phyloP scores from a whole-genome alignment of 495 filamentous ascomycete species.

The Lindgomyces ingoldianus region DNA sequence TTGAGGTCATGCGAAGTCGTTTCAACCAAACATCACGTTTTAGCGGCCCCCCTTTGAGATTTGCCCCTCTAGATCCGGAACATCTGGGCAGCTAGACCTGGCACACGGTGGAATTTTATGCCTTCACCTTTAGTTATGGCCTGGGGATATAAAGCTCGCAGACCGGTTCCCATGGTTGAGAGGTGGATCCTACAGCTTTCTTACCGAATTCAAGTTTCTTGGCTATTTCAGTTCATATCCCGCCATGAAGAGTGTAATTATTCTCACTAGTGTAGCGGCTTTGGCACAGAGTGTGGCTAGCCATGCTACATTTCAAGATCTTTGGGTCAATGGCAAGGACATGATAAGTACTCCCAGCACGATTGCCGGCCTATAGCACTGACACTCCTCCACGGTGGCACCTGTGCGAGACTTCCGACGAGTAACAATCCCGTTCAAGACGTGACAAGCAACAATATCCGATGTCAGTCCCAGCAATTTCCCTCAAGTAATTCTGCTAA shows the following conservation, averaged over 20 bases:
- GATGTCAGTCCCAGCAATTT: slow-evolving; percentile 47
- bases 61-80: not conserved
- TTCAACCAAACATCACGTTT: slow-evolving; percentile 3
- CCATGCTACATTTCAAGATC: slow-evolving; percentile 30
- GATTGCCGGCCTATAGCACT: not conserved
- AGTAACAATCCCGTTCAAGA: slow-evolving; percentile 48
- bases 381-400: slow-evolving; percentile 12
- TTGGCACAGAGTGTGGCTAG: slow-evolving; percentile 9
- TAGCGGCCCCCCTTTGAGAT: not conserved
- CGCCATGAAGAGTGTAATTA: slow-evolving; percentile 10
- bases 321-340: slow-evolving; percentile 32
- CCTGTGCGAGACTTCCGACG: slow-evolving; percentile 23
- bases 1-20: slow-evolving; percentile 1
- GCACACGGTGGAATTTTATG: not conserved
- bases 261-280: not conserved
- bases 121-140: not conserved
- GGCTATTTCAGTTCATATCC: not conserved
- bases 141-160: not conserved
- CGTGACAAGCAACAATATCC: slow-evolving; percentile 49
- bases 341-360: slow-evolving; percentile 11
- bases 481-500: too few relatives aligned
- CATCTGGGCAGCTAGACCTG: not conserved
- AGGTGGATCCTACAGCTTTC: not conserved
- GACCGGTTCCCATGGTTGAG: slow-evolving; percentile 5
- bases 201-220: not conserved